Evolutionary conservation across 768 basidiomycete species (phyloP).

Genomic region (Auricularia sp.): DNA sequence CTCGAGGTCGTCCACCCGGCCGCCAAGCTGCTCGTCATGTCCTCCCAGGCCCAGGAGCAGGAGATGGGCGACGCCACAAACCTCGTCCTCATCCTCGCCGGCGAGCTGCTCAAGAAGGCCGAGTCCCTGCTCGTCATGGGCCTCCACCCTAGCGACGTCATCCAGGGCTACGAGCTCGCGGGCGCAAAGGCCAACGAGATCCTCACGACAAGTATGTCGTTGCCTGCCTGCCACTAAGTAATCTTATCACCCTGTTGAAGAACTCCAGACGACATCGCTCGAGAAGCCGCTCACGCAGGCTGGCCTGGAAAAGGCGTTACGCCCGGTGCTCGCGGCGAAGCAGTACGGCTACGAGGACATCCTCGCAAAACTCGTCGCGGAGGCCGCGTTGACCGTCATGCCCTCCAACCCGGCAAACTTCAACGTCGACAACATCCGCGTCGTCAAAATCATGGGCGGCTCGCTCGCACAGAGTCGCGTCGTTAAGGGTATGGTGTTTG

Average conservation of each 20-base stretch:
- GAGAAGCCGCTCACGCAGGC: constrained; percentile 49
- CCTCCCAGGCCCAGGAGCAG: constrained; percentile 88
- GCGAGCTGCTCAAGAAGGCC: constrained; percentile 88
- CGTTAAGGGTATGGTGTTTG: constrained; percentile 97
- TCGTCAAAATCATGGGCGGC: constrained; percentile 98
- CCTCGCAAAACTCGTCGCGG: constrained; percentile 76
- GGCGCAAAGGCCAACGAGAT: constrained; percentile 47
- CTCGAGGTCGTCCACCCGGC: constrained; percentile 98
- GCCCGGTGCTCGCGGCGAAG: constrained; percentile 91
- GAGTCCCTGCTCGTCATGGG: constrained; percentile 93
- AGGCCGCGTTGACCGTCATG: constrained; percentile 90
- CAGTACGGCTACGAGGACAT: constrained; percentile 90
- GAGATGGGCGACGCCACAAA: constrained; percentile 99
- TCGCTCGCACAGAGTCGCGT: constrained; percentile 76
- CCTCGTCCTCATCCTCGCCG: constrained; percentile 87
- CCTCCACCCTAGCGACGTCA: constrained; percentile 91
- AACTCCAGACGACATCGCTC: neutral
- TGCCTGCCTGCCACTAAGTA: neutral
- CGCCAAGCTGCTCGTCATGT: constrained; percentile 98
- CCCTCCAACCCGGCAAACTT: constrained; percentile 80
- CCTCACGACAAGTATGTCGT: neutral
- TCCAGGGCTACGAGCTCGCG: constrained; percentile 91
- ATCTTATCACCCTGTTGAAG: neutral
- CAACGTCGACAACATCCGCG: constrained; percentile 96
- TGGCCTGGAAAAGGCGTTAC: constrained; percentile 65